phyloP scores from a whole-genome alignment of 2,329 filamentous ascomycete genomes.

The Chrysoporthe deuterocubensis region DNA sequence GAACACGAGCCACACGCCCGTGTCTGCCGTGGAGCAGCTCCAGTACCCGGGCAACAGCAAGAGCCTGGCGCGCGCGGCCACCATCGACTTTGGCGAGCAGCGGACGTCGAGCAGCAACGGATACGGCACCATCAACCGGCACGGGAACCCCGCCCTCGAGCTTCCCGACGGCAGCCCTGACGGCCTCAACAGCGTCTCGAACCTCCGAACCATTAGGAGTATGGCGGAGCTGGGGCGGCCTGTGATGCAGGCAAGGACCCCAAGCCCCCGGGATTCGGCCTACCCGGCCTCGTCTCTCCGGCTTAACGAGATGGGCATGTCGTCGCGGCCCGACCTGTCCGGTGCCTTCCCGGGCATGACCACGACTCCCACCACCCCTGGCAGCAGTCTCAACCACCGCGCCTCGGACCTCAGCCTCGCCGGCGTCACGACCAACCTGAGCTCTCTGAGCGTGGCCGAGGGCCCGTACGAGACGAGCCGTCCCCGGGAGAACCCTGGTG shows the following conservation, averaged over 20 bases:
- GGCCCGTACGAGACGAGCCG: conserved; percentile 54
- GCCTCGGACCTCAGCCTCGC: conserved; percentile 40
- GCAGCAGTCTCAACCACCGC: conserved; percentile 32
- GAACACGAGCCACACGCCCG: conserved; percentile 65
- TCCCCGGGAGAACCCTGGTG: conserved; percentile 58
- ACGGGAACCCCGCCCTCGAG: conserved; percentile 78
- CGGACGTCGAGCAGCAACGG: conserved; percentile 63
- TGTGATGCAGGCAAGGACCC: conserved; percentile 26
- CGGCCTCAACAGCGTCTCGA: conserved; percentile 66
- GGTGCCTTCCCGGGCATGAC: conserved; percentile 20
- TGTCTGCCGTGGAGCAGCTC: conserved; percentile 29
- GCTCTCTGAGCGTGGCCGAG: conserved; percentile 50
- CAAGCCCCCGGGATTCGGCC: conserved; percentile 25
- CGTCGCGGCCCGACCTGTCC: conserved; percentile 26
- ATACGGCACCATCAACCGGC: conserved; percentile 78
- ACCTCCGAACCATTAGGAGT: conserved; percentile 91
- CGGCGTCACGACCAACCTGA: conserved; percentile 48
- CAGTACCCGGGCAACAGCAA: conserved; percentile 62
- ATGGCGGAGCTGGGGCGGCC: conserved; percentile 75
- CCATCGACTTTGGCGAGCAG: conserved; percentile 89
- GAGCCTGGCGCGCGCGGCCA: conserved; percentile 89
- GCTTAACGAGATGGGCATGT: conserved; percentile 26
- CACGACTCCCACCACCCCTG: conserved; percentile 43
- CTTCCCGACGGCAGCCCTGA: conserved; percentile 77
- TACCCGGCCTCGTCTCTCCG: conserved; percentile 26